Base-by-base conservation (phyloP, 1,139 yeast species). In the Hemisphaericaspora xylanilytica region DNA sequence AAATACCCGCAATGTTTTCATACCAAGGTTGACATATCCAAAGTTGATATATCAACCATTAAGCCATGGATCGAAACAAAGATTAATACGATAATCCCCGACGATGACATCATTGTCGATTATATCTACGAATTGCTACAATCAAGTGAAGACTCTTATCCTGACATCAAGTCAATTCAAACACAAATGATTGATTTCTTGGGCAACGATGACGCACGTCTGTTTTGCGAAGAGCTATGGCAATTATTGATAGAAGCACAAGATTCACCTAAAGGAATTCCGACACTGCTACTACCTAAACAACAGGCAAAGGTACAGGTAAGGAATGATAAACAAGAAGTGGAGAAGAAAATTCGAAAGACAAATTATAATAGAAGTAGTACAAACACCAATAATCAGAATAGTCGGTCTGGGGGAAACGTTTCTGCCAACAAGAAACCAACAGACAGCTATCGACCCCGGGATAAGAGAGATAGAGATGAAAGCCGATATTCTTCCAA, bases 41-140 rank as follows among this genome's bases (percentile, higher is more conserved):
- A 64, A 43, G 65, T 73, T n/a, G 62, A 69, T 42, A 46, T 61
- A 39, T 41, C 44, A 2, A 58, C 67, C 17, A 54, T 73, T 2
- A 57, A 61, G 37, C 46, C 48, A 17, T 73, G 78, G 75, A 61
- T 72, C 12, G 47, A 44, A 2, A 48, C 50, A 5, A 50, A 52
- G 34, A 42, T 73, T 27, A 51, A 56, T 14, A 54, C 61, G 33
- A 53, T 63, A 16, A 48, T 72, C 13, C 75, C 75, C 1, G 77
- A 72, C 36, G 79, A 74, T 44, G 80, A 74, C 25, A 68, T 73
- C 7, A 63, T 72, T 3, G 55, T 60, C 6, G 76, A 70, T 29
- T 73, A 69, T 43, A 50, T 67, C 3, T 57, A 52, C 47, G 78
- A 67, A 53, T 49, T 65, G 35, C 47, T 65, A 26, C 43, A 52